Conservation (phyloP, 805 yeast species). For the Pichia occidentalis region DNA sequence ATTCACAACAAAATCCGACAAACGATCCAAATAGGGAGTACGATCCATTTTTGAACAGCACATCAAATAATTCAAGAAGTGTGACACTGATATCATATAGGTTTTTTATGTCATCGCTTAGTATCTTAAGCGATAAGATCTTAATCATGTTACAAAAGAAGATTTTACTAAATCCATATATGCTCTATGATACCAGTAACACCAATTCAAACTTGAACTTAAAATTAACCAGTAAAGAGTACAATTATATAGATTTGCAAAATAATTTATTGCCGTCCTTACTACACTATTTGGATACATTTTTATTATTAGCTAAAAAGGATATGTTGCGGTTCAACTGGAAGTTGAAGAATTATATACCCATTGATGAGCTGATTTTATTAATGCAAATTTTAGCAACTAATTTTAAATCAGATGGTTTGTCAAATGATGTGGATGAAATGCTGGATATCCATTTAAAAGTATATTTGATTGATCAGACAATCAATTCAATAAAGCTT, state of each 20-base stretch:
- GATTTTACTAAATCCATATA: conserved; percentile 25
- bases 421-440: conserved; percentile 15
- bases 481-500: conserved; percentile 15
- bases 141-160: conserved; percentile 35
- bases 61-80: neutral
- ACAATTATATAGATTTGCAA: conserved; percentile 45
- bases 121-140: conserved; percentile 51
- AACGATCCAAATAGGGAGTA: no score
- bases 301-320: conserved; percentile 42
- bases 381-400: conserved; percentile 46
- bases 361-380: conserved; percentile 50
- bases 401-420: conserved; percentile 37
- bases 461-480: conserved; percentile 21
- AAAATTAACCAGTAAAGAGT: conserved; percentile 18
- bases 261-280: conserved; percentile 51
- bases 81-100: neutral
- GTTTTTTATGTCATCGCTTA: conserved; percentile 23
- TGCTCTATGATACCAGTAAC: conserved; percentile 6
- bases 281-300: conserved; percentile 49
- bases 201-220: conserved; percentile 16
- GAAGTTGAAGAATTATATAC: conserved; percentile 56
- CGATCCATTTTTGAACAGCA: no score
- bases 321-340: conserved; percentile 39
- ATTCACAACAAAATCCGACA: no score
- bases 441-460: conserved; percentile 27